Base-by-base conservation (phyloP, 2,329 filamentous ascomycete genomes). In the Fragosphaeria purpurea region DNA sequence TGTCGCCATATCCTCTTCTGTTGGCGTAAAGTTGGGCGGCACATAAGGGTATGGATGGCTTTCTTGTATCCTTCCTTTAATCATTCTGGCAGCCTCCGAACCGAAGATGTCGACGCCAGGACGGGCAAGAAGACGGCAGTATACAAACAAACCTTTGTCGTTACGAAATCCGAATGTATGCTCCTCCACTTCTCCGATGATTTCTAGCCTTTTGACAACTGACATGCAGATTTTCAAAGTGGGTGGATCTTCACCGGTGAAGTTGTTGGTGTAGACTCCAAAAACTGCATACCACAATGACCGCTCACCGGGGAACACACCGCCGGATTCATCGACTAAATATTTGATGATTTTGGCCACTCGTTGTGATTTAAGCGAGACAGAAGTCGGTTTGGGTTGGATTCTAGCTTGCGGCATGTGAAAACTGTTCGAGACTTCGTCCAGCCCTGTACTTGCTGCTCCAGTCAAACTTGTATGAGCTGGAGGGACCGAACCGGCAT, bases 291-390 rank as follows among this genome's bases (percentile, higher is more conserved):
- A 69, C 64, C 73, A 77, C 5, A 80, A 61, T 4, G 72, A 65
- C 41, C 70, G 67, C 31, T 73, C 74, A 12, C 74, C 72, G 1
- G 77, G 73, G 43, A 80, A 73, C 1, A 74, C 71, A 0, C 76
- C 76, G 2, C 60, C 59, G 43, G 67, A 71, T 32, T 61, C 59
- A 41, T 65, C 60, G 10, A 75, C 61, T 8, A 75, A 61, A 52
- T 71, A 66, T 10, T 64, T 56, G 42, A 74, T 63, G 45, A 74
- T 68, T 45, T 68, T 64, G n/a, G 61, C 61, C 3, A 64, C 62
- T 39, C 69, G 67, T 6, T 64, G 59, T 8, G 60, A 59, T 42
- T 61, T 55, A 40, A 55, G 5, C 5, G 42, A 37, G 9, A 44
- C 47, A 6, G 47, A 31, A 10, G 51, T 57, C 34, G 55, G 33